Percentiles rank a stretch among this genome's conserved stretches.
Evolutionary conservation across 495 filamentous ascomycete species (phyloP).

Genomic region (Podospora pseudoanserina): DNA sequence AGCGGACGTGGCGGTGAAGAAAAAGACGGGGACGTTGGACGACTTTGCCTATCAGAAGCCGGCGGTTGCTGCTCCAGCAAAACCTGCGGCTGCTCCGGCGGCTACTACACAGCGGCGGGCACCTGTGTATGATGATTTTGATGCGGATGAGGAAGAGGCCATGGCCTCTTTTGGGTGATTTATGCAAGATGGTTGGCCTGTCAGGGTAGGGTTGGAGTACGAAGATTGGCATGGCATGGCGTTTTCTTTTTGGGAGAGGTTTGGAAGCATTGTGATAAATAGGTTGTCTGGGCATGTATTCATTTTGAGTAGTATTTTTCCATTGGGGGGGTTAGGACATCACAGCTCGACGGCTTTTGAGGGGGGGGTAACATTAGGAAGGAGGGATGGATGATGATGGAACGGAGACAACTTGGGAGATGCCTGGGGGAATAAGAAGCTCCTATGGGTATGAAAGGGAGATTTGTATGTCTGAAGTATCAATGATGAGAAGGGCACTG

Average conservation of each 20-base stretch:
- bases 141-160: conserved; percentile 40
- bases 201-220: neutral
- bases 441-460: neutral
- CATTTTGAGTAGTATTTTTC: neutral
- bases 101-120: neutral
- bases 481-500: neutral
- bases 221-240: conserved; percentile 11
- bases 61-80: neutral
- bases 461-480: neutral
- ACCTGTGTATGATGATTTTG: conserved; percentile 12
- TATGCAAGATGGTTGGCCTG: neutral
- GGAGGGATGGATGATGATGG: neutral
- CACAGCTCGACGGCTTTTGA: neutral
- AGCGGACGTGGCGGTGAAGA: conserved; percentile 44
- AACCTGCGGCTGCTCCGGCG: neutral
- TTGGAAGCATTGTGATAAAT: conserved; percentile 7
- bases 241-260: neutral
- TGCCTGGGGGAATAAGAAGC: neutral
- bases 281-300: conserved; percentile 2
- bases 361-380: neutral
- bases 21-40: conserved; percentile 29
- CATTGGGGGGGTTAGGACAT: neutral
- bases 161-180: conserved; percentile 37
- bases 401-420: neutral
- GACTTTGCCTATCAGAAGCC: conserved; percentile 28